phyloP scores from a whole-genome alignment of 495 filamentous ascomycete species.

The Pyronema domesticum region DNA sequence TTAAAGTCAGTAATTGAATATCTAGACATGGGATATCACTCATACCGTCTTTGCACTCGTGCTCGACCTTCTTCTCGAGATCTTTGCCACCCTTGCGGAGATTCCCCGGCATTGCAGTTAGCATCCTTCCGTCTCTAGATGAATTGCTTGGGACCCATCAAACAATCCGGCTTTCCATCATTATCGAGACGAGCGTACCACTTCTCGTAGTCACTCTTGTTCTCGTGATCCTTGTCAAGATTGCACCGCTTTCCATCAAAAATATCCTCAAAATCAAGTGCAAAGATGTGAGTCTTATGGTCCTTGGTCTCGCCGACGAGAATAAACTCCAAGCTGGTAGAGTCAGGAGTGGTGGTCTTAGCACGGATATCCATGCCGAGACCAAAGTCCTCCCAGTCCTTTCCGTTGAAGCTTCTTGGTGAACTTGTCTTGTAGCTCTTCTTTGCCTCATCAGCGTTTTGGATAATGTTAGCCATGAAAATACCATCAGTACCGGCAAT shows the following conservation, averaged over 20 bases:
- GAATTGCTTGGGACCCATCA: constrained; percentile 87
- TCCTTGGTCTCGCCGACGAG: constrained; percentile 41
- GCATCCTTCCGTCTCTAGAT: constrained; percentile 64
- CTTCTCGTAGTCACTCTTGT: constrained; percentile 50
- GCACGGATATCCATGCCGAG: constrained; percentile 45
- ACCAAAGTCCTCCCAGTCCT: constrained; percentile 50
- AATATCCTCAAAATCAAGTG: constrained; percentile 65
- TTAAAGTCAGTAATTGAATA: constrained; percentile 4
- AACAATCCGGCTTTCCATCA: constrained; percentile 60
- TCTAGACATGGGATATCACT: background rate
- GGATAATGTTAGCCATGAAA: constrained; percentile 70
- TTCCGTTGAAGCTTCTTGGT: constrained; percentile 49
- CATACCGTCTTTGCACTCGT: constrained; percentile 32
- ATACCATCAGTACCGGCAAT: constrained; percentile 77
- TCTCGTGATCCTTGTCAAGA: constrained; percentile 28
- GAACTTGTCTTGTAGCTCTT: constrained; percentile 29
- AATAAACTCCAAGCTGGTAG: constrained; percentile 76
- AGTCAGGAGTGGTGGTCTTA: constrained; percentile 67
- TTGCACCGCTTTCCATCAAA: constrained; percentile 63
- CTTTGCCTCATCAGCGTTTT: constrained; percentile 64
- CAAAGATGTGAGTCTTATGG: constrained; percentile 37
- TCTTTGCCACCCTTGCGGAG: constrained; percentile 45
- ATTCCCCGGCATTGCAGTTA: constrained; percentile 82
- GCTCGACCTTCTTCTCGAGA: constrained; percentile 38
- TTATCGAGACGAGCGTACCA: constrained; percentile 74